phyloP scores from a whole-genome alignment of 192 early-diverging fungal genomes.

The Gaertneriomyces sp. region DNA sequence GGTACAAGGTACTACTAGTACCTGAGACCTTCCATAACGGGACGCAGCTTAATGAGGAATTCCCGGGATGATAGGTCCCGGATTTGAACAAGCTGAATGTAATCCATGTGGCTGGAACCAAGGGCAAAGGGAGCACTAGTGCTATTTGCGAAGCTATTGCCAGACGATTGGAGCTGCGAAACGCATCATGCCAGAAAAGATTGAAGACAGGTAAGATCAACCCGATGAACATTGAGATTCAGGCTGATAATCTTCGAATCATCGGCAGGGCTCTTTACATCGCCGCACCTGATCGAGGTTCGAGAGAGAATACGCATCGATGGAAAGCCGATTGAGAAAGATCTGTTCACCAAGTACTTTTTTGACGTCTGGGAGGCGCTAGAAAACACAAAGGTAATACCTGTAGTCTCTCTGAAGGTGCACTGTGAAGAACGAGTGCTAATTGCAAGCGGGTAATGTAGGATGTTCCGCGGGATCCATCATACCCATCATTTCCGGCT shows the following conservation, averaged over 20 bases:
- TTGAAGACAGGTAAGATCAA: too few relatives aligned
- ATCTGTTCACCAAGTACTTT: constrained; percentile 81
- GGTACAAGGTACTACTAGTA: constrained; percentile 58
- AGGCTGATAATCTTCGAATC: constrained; percentile 3
- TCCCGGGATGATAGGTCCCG: constrained; percentile 36
- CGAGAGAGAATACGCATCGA: constrained; percentile 94
- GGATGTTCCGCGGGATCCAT: too few relatives aligned
- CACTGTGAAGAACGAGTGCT: too few relatives aligned
- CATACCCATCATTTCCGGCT: too few relatives aligned
- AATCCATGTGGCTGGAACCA: constrained; percentile 85
- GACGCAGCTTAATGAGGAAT: constrained; percentile 18
- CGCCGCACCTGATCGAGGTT: constrained; percentile 87
- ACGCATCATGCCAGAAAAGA: too few relatives aligned
- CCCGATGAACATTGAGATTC: too few relatives aligned
- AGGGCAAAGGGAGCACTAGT: constrained; percentile 84
- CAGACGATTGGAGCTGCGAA: constrained; percentile 25
- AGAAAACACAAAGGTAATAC: constrained; percentile 37
- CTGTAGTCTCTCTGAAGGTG: not conserved
- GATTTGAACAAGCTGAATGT: constrained; percentile 71
- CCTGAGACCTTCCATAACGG: not conserved
- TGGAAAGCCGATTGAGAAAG: constrained; percentile 70
- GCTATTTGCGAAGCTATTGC: constrained; percentile 81
- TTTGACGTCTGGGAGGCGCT: constrained; percentile 80
- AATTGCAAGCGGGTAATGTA: too few relatives aligned
- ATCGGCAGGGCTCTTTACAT: constrained; percentile 75